Percentiles rank a stretch among this genome's conserved stretches.
These are phyloP conservation scores for Chimonanthus praecox DNA, from an alignment of 164 flowering plant genomes.

Conservation along the genomic window DNA sequence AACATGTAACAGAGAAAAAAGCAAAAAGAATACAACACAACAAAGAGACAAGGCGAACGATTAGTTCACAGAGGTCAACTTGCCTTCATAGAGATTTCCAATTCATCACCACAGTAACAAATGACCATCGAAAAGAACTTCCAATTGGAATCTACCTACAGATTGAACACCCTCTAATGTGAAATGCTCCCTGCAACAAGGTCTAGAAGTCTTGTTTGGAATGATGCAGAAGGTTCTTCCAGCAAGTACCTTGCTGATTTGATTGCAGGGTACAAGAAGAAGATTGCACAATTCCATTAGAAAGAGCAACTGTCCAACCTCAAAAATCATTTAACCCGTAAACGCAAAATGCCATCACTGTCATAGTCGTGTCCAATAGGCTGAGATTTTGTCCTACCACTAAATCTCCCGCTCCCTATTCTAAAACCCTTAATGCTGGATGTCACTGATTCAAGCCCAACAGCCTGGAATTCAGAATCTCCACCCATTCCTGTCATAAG, in stretches of 20 bases:
- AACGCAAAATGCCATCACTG: slow-evolving; percentile 9
- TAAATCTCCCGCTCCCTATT: slow-evolving; percentile 33
- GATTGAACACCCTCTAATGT: slow-evolving; percentile 13
- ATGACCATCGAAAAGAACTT: slow-evolving; percentile 8
- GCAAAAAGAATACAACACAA: neutral
- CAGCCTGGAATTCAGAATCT: slow-evolving; percentile 24
- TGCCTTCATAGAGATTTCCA: slow-evolving; percentile 14
- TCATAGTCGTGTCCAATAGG: slow-evolving; percentile 11
- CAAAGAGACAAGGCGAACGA: neutral
- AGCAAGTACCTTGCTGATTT: neutral
- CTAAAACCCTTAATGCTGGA: slow-evolving; percentile 21
- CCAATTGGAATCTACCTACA: slow-evolving; percentile 12
- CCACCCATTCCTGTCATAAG: slow-evolving; percentile 53
- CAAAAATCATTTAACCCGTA: slow-evolving; percentile 25
- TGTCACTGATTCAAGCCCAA: slow-evolving; percentile 18
- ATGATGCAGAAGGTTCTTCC: slow-evolving; percentile 11
- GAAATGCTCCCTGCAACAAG: slow-evolving; percentile 16
- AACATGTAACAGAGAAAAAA: neutral
- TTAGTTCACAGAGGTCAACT: neutral
- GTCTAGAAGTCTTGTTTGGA: slow-evolving; percentile 9
- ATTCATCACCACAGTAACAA: slow-evolving; percentile 13
- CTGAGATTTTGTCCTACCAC: slow-evolving; percentile 17
- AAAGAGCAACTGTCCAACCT: slow-evolving; percentile 2
- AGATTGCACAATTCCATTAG: neutral
- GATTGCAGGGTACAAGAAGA: neutral